Percentiles rank a stretch among this genome's conserved stretches.
phyloP scores from a whole-genome alignment of 768 basidiomycete species.

The Epithele typhae region DNA sequence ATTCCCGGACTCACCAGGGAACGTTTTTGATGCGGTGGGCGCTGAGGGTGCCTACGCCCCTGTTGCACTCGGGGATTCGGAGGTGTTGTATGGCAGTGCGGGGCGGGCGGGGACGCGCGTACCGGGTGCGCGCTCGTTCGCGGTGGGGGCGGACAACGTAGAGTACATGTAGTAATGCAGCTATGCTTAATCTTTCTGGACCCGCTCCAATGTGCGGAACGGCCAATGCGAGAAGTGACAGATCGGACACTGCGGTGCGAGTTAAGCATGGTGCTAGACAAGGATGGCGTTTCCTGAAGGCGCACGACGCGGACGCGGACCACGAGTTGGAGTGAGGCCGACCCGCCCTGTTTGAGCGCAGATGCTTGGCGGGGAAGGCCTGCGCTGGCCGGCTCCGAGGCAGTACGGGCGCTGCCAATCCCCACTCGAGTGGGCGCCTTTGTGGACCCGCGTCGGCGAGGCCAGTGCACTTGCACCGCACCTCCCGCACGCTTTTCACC shows the following conservation, averaged over 20 bases:
- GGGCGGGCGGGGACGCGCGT: constrained; percentile 39
- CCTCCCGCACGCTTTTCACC: constrained; percentile 6
- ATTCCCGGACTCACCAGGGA: constrained; percentile 53
- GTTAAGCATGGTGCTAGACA: not conserved
- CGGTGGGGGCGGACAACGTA: constrained; percentile 15
- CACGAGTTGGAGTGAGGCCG: too few species aligned
- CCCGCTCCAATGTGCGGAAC: too few species aligned
- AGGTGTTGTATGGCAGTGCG: constrained; percentile 67
- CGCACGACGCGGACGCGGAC: too few species aligned
- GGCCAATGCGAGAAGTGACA: too few species aligned
- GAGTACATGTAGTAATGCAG: constrained; percentile 22
- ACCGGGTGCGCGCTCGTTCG: constrained; percentile 17
- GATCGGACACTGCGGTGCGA: not conserved
- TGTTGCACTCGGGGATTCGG: constrained; percentile 52
- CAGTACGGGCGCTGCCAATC: too few species aligned
- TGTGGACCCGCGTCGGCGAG: not conserved
- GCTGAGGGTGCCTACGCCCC: constrained; percentile 47
- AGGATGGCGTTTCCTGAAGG: too few species aligned
- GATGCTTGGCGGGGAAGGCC: too few species aligned
- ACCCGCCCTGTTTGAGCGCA: too few species aligned
- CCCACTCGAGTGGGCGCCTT: too few species aligned
- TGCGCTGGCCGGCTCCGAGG: too few species aligned
- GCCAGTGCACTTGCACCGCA: constrained; percentile 9
- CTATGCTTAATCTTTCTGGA: constrained; percentile 11
- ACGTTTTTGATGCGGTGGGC: constrained; percentile 44